Evolutionary conservation across 306 rosid species (phyloP).

Genomic region (Arachis hypogaea): DNA sequence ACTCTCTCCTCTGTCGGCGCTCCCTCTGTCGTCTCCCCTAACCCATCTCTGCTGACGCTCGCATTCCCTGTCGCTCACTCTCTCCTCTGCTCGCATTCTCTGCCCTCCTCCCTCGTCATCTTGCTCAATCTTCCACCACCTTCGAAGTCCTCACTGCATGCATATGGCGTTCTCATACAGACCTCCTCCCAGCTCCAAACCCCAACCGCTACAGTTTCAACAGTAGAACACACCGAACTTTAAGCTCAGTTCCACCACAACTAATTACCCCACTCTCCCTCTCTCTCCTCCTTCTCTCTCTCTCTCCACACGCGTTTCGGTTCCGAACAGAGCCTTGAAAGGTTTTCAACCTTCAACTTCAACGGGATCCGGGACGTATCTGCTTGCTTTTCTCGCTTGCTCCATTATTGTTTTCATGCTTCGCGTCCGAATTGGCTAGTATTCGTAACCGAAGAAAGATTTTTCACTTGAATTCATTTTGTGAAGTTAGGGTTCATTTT

Average conservation of each 20-base stretch:
- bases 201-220: not conserved
- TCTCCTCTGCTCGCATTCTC: too few relatives aligned
- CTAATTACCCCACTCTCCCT: too few relatives aligned
- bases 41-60: too few relatives aligned
- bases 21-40: too few relatives aligned
- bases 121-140: too few relatives aligned
- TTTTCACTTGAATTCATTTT: slow-evolving; percentile 23
- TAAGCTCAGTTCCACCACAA: not conserved
- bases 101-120: too few relatives aligned
- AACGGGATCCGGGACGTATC: not conserved
- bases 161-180: too few relatives aligned
- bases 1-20: too few relatives aligned
- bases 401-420: slow-evolving; percentile 28
- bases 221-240: not conserved
- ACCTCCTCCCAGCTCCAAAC: not conserved
- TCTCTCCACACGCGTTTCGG: not conserved
- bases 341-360: not conserved
- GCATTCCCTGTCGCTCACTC: too few relatives aligned
- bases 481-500: slow-evolving; percentile 55
- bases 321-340: not conserved
- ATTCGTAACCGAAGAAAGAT: slow-evolving; percentile 3
- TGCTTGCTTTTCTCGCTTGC: not conserved
- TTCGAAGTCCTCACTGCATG: too few relatives aligned
- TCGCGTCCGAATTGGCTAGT: not conserved
- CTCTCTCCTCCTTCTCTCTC: not conserved